Evolutionary conservation across 2,329 filamentous ascomycete species (phyloP).

Genomic region (Colletotrichum sojae): DNA sequence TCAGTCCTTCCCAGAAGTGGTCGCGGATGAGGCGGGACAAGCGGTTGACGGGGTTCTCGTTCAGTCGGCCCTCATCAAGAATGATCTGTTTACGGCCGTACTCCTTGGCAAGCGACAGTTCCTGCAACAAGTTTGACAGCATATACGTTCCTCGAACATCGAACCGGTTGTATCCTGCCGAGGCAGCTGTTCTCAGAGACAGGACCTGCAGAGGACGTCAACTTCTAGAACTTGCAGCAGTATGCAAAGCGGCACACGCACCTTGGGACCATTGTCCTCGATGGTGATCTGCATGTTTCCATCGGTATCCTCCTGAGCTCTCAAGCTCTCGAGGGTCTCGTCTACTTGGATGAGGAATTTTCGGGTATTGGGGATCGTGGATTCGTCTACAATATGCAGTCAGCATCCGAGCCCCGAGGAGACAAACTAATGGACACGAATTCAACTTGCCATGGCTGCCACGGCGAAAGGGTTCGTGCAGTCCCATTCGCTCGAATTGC

Average conservation of each 20-base stretch:
- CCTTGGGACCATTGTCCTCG: slow-evolving; percentile 94
- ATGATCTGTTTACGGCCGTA: slow-evolving; percentile 91
- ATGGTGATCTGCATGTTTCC: slow-evolving; percentile 97
- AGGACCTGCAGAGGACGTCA: slow-evolving; percentile 71
- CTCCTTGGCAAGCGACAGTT: slow-evolving; percentile 92
- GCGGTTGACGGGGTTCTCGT: slow-evolving; percentile 94
- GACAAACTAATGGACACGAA: background rate
- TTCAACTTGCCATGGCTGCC: slow-evolving; percentile 69
- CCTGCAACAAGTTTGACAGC: slow-evolving; percentile 95
- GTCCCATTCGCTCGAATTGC: slow-evolving; percentile 66
- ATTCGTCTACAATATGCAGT: slow-evolving; percentile 75
- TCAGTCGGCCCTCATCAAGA: slow-evolving; percentile 90
- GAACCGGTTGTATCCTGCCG: slow-evolving; percentile 87
- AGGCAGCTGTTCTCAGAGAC: slow-evolving; percentile 86
- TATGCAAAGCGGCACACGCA: slow-evolving; percentile 51
- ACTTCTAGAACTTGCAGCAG: background rate
- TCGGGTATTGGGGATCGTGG: slow-evolving; percentile 71
- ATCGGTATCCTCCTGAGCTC: slow-evolving; percentile 92
- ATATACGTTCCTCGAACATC: slow-evolving; percentile 97
- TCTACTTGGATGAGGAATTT: slow-evolving; percentile 92
- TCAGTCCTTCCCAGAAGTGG: slow-evolving; percentile 94
- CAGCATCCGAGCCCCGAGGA: background rate
- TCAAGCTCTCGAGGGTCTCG: slow-evolving; percentile 82
- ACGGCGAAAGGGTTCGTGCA: slow-evolving; percentile 69
- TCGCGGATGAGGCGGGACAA: slow-evolving; percentile 88